Evolutionary conservation across 345 rosid species (phyloP), one percentile per base, ranked within the genome.

Genomic region (Eucalyptus curtisii): DNA sequence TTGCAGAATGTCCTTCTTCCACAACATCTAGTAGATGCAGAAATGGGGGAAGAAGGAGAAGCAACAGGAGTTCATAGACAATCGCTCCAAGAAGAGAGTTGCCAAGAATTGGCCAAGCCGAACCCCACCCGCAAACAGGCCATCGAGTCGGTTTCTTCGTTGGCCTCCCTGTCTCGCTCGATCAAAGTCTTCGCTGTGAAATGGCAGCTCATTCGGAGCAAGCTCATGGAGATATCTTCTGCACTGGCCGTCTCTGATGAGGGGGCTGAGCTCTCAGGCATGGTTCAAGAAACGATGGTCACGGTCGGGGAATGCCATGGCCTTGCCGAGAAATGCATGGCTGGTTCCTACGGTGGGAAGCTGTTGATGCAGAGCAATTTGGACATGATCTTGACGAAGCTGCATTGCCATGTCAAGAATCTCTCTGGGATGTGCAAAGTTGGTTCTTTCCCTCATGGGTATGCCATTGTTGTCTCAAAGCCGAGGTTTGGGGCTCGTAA

Each of bases 281-380:
- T 94, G 89, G 31, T 96, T 86, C 88, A 92, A 57, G 93, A 94
- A 68, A 89, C 94, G 19, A 86, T 92, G 49, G 89, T 47, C 66
- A 91, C 98, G 19, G 91, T 92, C 30, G 90, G 88, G 33, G 95
- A 93, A 79, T 93, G 97, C 61, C 88, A 71, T 90, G 95, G 93
- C 91, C 97, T 96, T 66, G 99, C 97, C 15, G 91, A 95, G 79
- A 91, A 94, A 27, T 98, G 99, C 87, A 90, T 94, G 87, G 95
- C 95, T 92, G 92, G 94, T 87, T 93, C 97, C 13, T 96, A 92
- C 94, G 93, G 94, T 86, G 99, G 99, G 31, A 96, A 96, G 96
- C 98, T 98, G 30, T 90, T 96, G 94, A 98, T 98, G 99, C 99
- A 98, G 93, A 96, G 99, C 87, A 97, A 97, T 92, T 91, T 98